Percentiles rank a stretch among this genome's conserved stretches.
Evolutionary conservation across 331 rosid genomes (phyloP).

Genomic region (Arachis monticola): DNA sequence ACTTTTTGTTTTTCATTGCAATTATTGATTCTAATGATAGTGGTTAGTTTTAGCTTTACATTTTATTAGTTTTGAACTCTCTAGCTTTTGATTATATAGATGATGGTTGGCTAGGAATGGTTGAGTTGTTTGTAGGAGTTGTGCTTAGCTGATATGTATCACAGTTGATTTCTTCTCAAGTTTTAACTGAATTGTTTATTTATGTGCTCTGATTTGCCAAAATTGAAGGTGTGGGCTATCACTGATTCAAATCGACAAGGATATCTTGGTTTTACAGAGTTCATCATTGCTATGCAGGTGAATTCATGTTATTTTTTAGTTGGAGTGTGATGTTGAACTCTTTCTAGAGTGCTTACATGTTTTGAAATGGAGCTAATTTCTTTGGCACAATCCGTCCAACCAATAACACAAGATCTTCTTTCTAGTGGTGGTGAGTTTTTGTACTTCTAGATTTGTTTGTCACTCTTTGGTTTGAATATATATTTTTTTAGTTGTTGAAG

Average conservation of each 20-base stretch:
- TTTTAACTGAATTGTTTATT: conserved; percentile 25
- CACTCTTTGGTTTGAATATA: conserved; percentile 27
- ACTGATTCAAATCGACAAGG: conserved; percentile 92
- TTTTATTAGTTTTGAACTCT: conserved; percentile 21
- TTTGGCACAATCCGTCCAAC: too few relatives aligned
- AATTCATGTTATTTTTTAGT: too few relatives aligned
- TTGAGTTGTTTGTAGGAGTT: conserved; percentile 6
- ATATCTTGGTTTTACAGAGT: conserved; percentile 81
- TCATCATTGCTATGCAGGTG: conserved; percentile 44
- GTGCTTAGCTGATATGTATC: conserved; percentile 6
- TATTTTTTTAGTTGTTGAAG: conserved; percentile 14
- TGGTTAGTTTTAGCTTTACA: background rate
- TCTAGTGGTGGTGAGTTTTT: conserved; percentile 21
- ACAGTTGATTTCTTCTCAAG: background rate
- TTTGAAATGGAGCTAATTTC: too few relatives aligned
- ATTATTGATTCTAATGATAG: background rate
- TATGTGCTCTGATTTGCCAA: conserved; percentile 14
- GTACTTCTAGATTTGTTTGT: conserved; percentile 20
- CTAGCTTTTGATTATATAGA: background rate
- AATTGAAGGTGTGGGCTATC: conserved; percentile 80
- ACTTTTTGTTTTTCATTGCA: too few relatives aligned
- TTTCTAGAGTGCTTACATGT: too few relatives aligned
- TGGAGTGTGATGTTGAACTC: too few relatives aligned
- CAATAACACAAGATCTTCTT: too few relatives aligned
- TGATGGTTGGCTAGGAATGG: conserved; percentile 8